These are phyloP conservation scores for Fusarium sp. DNA, from an alignment of 2,329 filamentous ascomycete species.

Conservation along the genomic window DNA sequence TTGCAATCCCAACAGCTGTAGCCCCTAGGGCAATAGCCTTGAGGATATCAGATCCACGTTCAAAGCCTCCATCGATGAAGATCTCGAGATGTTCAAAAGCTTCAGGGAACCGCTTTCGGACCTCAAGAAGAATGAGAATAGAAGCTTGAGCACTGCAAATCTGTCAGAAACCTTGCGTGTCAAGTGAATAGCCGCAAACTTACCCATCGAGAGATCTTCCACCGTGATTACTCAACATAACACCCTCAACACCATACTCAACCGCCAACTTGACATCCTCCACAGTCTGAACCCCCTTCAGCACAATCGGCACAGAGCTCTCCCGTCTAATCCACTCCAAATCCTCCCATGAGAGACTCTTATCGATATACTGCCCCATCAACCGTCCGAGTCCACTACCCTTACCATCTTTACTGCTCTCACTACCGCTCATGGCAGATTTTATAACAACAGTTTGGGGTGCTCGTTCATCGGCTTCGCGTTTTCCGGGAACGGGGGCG, in stretches of 20 bases:
- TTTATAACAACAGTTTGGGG: slow-evolving; percentile 53
- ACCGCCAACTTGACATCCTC: slow-evolving; percentile 62
- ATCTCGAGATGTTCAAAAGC: slow-evolving; percentile 59
- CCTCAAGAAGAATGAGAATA: slow-evolving; percentile 60
- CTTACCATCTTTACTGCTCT: slow-evolving; percentile 58
- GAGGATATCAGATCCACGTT: slow-evolving; percentile 61
- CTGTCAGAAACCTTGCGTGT: not conserved
- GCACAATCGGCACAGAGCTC: slow-evolving; percentile 58
- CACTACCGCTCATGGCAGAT: slow-evolving; percentile 50
- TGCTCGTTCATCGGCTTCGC: slow-evolving; percentile 64
- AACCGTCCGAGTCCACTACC: slow-evolving; percentile 61
- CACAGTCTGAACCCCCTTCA: slow-evolving; percentile 65
- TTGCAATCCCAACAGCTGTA: slow-evolving; percentile 61
- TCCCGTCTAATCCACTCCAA: slow-evolving; percentile 60
- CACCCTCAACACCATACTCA: slow-evolving; percentile 59
- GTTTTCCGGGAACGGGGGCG: slow-evolving; percentile 62
- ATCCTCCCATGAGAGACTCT: slow-evolving; percentile 60
- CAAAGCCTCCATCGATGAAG: slow-evolving; percentile 62
- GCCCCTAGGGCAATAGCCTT: slow-evolving; percentile 63
- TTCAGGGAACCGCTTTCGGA: slow-evolving; percentile 58
- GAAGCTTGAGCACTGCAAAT: slow-evolving; percentile 49
- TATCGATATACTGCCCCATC: slow-evolving; percentile 61
- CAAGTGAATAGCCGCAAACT: fast-evolving
- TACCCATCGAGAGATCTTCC: slow-evolving; percentile 62
- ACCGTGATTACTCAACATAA: slow-evolving; percentile 66